phyloP scores from a whole-genome alignment of 2,329 filamentous ascomycete genomes.

The Colletotrichum sp. region DNA sequence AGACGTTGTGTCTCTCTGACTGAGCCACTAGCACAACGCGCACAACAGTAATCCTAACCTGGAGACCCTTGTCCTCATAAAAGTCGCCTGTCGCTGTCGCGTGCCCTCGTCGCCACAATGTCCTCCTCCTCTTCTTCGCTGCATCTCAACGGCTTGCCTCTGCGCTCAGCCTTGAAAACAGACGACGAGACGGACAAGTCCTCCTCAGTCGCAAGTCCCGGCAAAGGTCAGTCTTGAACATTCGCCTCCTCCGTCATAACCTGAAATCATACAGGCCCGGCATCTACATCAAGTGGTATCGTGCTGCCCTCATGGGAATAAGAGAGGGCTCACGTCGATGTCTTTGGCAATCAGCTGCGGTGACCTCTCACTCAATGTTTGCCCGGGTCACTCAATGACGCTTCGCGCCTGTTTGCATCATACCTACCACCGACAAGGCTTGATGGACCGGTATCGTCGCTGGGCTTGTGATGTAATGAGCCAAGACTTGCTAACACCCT shows the following conservation, averaged over 20 bases:
- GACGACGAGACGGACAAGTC: constrained; percentile 41
- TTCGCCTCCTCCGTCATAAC: background rate
- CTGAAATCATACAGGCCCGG: constrained; percentile 5
- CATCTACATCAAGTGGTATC: constrained; percentile 17
- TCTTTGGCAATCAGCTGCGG: background rate
- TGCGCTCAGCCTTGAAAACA: constrained; percentile 48
- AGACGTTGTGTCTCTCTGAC: background rate
- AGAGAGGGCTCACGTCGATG: background rate
- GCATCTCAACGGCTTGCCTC: constrained; percentile 26
- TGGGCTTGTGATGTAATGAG: background rate
- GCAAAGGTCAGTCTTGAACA: constrained; percentile 46
- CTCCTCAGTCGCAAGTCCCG: constrained; percentile 37
- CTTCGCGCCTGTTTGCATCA: background rate
- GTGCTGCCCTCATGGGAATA: background rate
- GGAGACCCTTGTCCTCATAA: background rate
- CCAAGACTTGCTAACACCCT: constrained; percentile 19
- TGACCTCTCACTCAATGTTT: background rate
- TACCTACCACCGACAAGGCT: background rate
- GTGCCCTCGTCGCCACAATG: constrained; percentile 6
- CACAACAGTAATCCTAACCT: background rate
- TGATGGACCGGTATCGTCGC: constrained; percentile 20
- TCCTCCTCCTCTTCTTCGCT: constrained; percentile 13
- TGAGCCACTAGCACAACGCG: background rate
- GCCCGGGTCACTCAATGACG: constrained; percentile 26
- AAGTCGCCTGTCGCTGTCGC: background rate